phyloP scores from a whole-genome alignment of 768 basidiomycete genomes.

The Rhizopogon roseolus region DNA sequence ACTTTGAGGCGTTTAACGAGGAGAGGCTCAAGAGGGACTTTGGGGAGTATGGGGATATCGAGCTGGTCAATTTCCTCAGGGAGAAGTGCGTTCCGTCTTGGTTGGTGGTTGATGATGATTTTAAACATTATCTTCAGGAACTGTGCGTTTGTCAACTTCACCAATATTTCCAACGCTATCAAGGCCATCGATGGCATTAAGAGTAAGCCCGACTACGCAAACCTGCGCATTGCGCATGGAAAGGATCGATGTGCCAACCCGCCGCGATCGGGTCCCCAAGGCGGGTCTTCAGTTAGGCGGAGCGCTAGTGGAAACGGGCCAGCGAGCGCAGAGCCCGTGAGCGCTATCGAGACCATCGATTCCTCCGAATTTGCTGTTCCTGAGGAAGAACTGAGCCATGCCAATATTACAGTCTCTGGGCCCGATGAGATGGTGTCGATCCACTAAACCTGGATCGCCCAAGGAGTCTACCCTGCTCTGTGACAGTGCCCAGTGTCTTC shows the following conservation, averaged over 20 bases:
- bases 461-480: not conserved
- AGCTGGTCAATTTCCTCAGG: conserved; percentile 92
- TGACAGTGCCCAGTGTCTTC: not conserved
- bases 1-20: conserved; percentile 89
- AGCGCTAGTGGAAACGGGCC: conserved; percentile 40
- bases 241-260: conserved; percentile 96
- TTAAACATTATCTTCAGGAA: conserved; percentile 48
- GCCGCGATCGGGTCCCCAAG: conserved; percentile 78
- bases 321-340: conserved; percentile 6
- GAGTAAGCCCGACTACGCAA: conserved; percentile 84
- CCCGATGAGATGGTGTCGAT: not conserved
- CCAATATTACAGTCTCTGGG: not conserved
- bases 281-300: conserved; percentile 46
- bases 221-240: conserved; percentile 88
- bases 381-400: not conserved
- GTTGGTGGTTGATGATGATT: not conserved
- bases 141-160: conserved; percentile 95
- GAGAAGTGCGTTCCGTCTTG: conserved; percentile 57
- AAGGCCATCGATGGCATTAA: conserved; percentile 98
- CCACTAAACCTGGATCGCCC: not conserved
- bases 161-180: conserved; percentile 91
- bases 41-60: conserved; percentile 94
- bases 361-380: not conserved
- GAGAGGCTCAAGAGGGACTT: conserved; percentile 92
- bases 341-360: not conserved